Evolutionary conservation across 2,329 filamentous ascomycete genomes (phyloP).

Genomic region (Cercospora zeina): DNA sequence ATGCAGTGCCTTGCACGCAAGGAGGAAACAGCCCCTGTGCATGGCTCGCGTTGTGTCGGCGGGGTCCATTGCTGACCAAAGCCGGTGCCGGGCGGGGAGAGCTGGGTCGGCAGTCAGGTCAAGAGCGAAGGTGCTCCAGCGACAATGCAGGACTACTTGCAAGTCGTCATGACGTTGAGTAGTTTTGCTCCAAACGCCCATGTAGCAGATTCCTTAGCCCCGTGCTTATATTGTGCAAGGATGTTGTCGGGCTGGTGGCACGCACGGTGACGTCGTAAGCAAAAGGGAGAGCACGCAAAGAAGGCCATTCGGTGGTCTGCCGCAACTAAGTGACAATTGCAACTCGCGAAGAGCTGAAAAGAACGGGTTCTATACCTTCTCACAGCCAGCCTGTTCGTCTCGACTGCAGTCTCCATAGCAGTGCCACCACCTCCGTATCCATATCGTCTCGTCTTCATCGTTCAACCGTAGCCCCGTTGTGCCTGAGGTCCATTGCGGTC

Average conservation of each 20-base stretch:
- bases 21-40: background rate
- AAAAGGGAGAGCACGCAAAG: background rate
- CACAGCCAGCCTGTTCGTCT: constrained; percentile 20
- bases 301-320: constrained; percentile 16
- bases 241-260: background rate
- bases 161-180: background rate
- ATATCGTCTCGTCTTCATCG: constrained; percentile 1
- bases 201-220: background rate
- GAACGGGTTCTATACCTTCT: constrained; percentile 19
- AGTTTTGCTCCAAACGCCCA: background rate
- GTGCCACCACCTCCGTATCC: background rate
- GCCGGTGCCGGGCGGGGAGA: background rate
- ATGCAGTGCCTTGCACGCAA: background rate
- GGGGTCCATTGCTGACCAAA: background rate
- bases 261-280: constrained; percentile 8
- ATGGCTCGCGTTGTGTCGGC: background rate
- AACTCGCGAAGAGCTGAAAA: constrained; percentile 22
- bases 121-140: background rate
- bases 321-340: constrained; percentile 27
- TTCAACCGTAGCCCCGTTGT: constrained; percentile 29
- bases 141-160: background rate
- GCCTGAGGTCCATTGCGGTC: constrained; percentile 30
- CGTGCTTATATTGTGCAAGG: constrained; percentile 7
- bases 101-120: background rate
- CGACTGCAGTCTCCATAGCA: constrained; percentile 22